These are phyloP conservation scores for Phytophthora pseudosyringae DNA, from an alignment of 352 stramenopile species.

Conservation along the genomic window DNA sequence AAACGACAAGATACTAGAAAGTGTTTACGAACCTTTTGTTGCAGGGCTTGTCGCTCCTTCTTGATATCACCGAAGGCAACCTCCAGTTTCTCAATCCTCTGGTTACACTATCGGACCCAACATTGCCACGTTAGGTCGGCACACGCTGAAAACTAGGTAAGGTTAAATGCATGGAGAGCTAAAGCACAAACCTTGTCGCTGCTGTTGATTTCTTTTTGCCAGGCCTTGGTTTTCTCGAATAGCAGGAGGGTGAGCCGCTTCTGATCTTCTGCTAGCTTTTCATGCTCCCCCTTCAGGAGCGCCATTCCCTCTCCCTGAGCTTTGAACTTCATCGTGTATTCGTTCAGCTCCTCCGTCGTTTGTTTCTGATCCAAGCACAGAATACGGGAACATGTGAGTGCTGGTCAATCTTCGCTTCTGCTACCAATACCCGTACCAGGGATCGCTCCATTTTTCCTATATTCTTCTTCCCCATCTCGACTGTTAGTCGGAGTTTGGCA, in stretches of 20 bases:
- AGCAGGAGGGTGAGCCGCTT: slow-evolving; percentile 61
- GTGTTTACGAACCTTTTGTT: slow-evolving; percentile 47
- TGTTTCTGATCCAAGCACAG: slow-evolving; percentile 45
- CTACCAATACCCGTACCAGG: slow-evolving; percentile 37
- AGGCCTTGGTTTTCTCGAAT: slow-evolving; percentile 80
- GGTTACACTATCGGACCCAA: slow-evolving; percentile 42
- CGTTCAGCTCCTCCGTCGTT: slow-evolving; percentile 58
- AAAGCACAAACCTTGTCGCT: slow-evolving; percentile 52
- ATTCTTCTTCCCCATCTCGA: slow-evolving; percentile 67
- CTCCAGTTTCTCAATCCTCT: slow-evolving; percentile 56
- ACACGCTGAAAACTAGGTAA: too few relatives aligned
- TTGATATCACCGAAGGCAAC: slow-evolving; percentile 33
- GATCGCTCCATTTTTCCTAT: slow-evolving; percentile 51
- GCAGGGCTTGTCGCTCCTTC: slow-evolving; percentile 43
- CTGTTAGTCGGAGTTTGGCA: slow-evolving; percentile 66
- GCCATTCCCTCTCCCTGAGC: slow-evolving; percentile 45
- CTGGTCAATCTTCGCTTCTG: not conserved
- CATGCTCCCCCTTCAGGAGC: slow-evolving; percentile 36
- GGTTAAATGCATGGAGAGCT: too few relatives aligned
- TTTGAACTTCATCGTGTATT: slow-evolving; percentile 37
- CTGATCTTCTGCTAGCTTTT: slow-evolving; percentile 56
- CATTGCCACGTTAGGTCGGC: not conserved
- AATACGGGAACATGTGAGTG: slow-evolving; percentile 7
- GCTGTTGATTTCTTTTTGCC: slow-evolving; percentile 63
- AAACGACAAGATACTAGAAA: not conserved